Conservation (phyloP, 345 rosid genomes). For the Aurinia saxatilis region DNA sequence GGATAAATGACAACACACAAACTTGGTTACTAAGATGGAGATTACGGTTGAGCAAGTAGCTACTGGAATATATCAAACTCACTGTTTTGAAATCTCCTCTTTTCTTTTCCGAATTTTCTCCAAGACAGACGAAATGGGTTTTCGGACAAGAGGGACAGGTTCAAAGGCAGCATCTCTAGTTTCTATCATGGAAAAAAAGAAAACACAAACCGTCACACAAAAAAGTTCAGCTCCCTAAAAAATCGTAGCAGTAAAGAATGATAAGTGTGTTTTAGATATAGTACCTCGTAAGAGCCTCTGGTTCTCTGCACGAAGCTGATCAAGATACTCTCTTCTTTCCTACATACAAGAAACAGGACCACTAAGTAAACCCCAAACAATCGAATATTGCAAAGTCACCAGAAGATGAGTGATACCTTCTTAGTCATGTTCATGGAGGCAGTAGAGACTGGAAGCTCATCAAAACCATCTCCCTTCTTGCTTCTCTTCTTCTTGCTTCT, state of each 20-base stretch:
- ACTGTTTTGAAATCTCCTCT: constrained; percentile 68
- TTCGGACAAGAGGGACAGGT: constrained; percentile 54
- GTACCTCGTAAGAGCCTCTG: constrained; percentile 86
- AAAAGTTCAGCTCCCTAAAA: not conserved
- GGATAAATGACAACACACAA: not conserved
- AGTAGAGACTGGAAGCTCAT: constrained; percentile 29
- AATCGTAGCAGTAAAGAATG: not conserved
- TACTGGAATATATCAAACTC: constrained; percentile 16
- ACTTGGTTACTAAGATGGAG: not conserved
- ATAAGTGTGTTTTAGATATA: not conserved
- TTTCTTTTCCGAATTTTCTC: constrained; percentile 81
- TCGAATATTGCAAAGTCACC: not conserved
- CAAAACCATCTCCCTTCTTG: constrained; percentile 27
- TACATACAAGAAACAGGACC: constrained; percentile 14
- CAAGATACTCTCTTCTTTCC: constrained; percentile 63
- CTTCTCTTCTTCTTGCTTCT: constrained; percentile 34
- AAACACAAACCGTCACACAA: not conserved
- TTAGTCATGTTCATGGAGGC: constrained; percentile 38
- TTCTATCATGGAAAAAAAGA: constrained; percentile 33
- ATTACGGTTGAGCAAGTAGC: not conserved
- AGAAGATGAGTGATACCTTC: constrained; percentile 33
- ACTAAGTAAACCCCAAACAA: not conserved
- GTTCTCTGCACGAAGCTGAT: constrained; percentile 66
- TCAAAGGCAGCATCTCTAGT: constrained; percentile 71
- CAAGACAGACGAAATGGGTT: constrained; percentile 70